Conservation (phyloP, 495 filamentous ascomycete genomes). For the Podospora pseudocomata region DNA sequence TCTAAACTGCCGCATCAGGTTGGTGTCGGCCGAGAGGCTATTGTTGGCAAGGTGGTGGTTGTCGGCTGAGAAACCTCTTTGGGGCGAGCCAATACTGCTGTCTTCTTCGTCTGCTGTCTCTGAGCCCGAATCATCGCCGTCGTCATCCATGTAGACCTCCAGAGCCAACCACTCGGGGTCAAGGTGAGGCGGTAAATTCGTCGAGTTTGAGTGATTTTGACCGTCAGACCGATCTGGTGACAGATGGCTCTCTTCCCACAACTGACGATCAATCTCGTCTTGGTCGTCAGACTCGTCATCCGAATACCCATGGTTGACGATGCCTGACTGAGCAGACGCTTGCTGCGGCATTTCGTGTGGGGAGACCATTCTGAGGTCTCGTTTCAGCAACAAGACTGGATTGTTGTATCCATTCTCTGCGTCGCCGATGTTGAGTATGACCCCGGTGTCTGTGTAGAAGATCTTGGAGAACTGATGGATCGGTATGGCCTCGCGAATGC, state of each 20-base stretch:
- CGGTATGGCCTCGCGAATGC: constrained; percentile 78
- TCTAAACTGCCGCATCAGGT: constrained; percentile 39
- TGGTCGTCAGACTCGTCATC: constrained; percentile 43
- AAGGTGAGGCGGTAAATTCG: constrained; percentile 71
- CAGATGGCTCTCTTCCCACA: constrained; percentile 48
- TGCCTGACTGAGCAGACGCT: neutral
- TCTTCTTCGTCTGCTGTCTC: constrained; percentile 27
- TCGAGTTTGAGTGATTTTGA: constrained; percentile 25
- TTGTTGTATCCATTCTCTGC: constrained; percentile 73
- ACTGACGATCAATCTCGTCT: constrained; percentile 64
- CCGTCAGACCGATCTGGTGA: neutral
- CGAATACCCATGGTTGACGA: neutral
- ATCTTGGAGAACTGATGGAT: constrained; percentile 92
- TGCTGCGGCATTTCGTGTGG: constrained; percentile 46
- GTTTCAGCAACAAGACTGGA: constrained; percentile 81
- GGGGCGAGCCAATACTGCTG: neutral
- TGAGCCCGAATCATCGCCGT: constrained; percentile 30
- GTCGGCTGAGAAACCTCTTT: neutral
- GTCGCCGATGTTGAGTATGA: constrained; percentile 83
- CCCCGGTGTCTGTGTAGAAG: constrained; percentile 95
- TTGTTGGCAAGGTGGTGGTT: constrained; percentile 1
- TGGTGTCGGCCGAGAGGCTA: constrained; percentile 36
- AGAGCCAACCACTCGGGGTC: constrained; percentile 96
- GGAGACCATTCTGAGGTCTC: constrained; percentile 71
- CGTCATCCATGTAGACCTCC: constrained; percentile 69